These are phyloP conservation scores for Yamadazyma kitorensis DNA, from an alignment of 805 yeast genomes.

Conservation along the genomic window DNA sequence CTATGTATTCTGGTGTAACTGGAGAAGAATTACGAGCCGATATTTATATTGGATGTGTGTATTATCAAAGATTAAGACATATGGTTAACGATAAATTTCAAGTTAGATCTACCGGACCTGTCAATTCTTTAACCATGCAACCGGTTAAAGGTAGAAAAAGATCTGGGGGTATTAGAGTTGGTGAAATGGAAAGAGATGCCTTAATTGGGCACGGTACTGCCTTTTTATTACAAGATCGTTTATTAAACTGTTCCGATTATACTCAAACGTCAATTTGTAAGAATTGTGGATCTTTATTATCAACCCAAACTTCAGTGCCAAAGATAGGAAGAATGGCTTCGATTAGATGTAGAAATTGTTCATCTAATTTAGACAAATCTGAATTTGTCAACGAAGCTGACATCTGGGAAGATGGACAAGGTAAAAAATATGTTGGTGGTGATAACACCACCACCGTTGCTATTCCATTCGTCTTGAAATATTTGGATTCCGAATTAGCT, in stretches of 20 bases:
- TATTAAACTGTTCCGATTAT: slow-evolving; percentile 93
- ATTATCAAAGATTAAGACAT: slow-evolving; percentile 96
- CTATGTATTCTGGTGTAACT: slow-evolving; percentile 97
- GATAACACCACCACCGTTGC: slow-evolving; percentile 92
- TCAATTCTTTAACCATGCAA: slow-evolving; percentile 95
- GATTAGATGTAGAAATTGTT: slow-evolving; percentile 88
- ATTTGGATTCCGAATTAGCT: slow-evolving; percentile 89
- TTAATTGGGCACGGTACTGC: slow-evolving; percentile 98
- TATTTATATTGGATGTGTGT: slow-evolving; percentile 94
- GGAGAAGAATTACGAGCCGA: slow-evolving; percentile 97
- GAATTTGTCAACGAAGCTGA: slow-evolving; percentile 62
- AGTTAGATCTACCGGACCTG: slow-evolving; percentile 98
- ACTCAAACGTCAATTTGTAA: slow-evolving; percentile 89
- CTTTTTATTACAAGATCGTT: slow-evolving; percentile 87
- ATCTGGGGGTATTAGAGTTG: slow-evolving; percentile 98
- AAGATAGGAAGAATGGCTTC: slow-evolving; percentile 79
- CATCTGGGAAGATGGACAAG: slow-evolving; percentile 97
- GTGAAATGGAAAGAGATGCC: slow-evolving; percentile 99
- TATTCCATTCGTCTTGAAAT: slow-evolving; percentile 93
- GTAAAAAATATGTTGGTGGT: slow-evolving; percentile 89
- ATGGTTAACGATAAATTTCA: slow-evolving; percentile 99
- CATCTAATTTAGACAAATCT: slow-evolving; percentile 60
- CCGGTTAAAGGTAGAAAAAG: slow-evolving; percentile 99
- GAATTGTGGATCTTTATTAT: slow-evolving; percentile 86
- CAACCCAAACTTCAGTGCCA: slow-evolving; percentile 89